Percentiles rank a stretch among this genome's conserved stretches.
These are phyloP conservation scores for Corymbia calophylla DNA, from an alignment of 441 rosid genomes.

Conservation along the genomic window DNA sequence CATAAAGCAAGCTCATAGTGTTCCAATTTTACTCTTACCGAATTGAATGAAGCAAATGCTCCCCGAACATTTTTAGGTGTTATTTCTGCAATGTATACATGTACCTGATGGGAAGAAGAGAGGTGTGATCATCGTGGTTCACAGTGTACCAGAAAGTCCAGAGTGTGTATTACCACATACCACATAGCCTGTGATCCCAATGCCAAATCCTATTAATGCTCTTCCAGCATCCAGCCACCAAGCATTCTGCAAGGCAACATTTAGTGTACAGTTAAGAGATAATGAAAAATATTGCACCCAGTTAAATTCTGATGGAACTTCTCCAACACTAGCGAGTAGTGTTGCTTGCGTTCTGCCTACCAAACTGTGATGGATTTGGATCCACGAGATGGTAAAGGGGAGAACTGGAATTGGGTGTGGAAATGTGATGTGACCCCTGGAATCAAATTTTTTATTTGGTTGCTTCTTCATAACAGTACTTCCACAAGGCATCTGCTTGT, in stretches of 20 bases:
- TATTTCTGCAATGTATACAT: not conserved
- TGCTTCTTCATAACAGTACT: not conserved
- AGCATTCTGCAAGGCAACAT: not conserved
- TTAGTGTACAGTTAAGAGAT: too few relatives aligned
- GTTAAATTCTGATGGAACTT: not conserved
- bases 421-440: not conserved
- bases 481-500: not conserved
- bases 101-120: not conserved
- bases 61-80: not conserved
- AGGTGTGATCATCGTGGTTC: not conserved
- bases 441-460: not conserved
- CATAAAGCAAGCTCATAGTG: not conserved
- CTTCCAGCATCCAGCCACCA: slow-evolving; percentile 1
- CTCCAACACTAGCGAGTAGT: not conserved
- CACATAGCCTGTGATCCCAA: not conserved
- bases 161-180: slow-evolving; percentile 1
- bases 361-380: not conserved
- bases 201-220: not conserved
- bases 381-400: not conserved
- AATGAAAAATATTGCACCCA: not conserved
- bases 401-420: not conserved
- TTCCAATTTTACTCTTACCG: not conserved
- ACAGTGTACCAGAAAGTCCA: not conserved
- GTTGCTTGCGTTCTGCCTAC: not conserved
- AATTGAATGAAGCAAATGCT: not conserved